phyloP scores from a whole-genome alignment of 257 asterid genomes.

The Penstemon davidsonii region DNA sequence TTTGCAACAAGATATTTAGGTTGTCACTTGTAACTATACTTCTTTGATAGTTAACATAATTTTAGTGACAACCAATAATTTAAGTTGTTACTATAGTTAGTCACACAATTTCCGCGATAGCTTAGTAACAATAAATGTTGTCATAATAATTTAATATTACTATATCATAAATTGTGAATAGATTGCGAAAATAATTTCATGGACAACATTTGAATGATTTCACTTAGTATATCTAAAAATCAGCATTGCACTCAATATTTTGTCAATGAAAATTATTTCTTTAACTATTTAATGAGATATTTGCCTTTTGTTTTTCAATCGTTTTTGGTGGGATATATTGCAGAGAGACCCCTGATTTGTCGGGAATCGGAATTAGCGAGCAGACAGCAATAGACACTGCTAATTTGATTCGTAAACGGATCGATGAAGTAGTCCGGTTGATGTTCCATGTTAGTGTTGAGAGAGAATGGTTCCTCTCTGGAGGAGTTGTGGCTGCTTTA shows the following conservation, averaged over 20 bases:
- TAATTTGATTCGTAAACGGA: conserved; percentile 21
- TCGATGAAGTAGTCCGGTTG: conserved; percentile 39
- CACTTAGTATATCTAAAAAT: not conserved
- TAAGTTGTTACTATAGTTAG: too few relatives aligned
- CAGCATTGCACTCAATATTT: not conserved
- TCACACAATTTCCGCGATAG: too few relatives aligned
- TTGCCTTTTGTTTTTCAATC: not conserved
- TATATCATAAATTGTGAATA: too few relatives aligned
- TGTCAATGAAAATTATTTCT: not conserved
- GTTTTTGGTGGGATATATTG: not conserved
- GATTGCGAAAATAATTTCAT: too few relatives aligned
- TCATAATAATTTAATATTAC: too few relatives aligned
- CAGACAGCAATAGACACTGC: conserved; percentile 39
- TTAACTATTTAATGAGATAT: not conserved
- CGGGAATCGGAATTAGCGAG: conserved; percentile 54
- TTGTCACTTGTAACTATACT: too few relatives aligned
- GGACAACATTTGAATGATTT: not conserved
- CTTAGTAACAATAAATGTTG: too few relatives aligned
- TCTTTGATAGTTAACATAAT: too few relatives aligned
- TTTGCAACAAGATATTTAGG: too few relatives aligned
- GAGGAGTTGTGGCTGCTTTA: conserved; percentile 32
- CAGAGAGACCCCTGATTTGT: conserved; percentile 57
- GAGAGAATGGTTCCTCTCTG: conserved; percentile 56
- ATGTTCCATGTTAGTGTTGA: conserved; percentile 46
- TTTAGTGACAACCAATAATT: too few relatives aligned